Evolutionary conservation across 352 stramenopile species (phyloP).

Genomic region (Pythium vanterpoolii): DNA sequence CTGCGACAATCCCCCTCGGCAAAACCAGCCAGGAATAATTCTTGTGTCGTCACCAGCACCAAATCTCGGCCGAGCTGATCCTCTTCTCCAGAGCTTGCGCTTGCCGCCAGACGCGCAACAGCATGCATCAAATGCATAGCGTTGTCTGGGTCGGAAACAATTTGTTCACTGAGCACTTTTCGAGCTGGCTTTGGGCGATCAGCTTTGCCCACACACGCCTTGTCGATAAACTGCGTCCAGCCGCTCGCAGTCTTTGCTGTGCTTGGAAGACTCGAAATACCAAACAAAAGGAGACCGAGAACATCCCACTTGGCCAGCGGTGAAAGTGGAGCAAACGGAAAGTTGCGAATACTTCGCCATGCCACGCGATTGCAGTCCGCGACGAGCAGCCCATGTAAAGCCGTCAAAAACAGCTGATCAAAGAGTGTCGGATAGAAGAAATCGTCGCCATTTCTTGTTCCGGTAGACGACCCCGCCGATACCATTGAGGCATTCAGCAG

Average conservation of each 20-base stretch:
- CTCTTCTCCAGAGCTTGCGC: slow-evolving; percentile 14
- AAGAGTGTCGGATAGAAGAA: slow-evolving; percentile 78
- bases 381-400: slow-evolving; percentile 65
- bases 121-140: slow-evolving; percentile 69
- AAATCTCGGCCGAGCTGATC: slow-evolving; percentile 20
- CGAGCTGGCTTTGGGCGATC: slow-evolving; percentile 35
- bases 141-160: slow-evolving; percentile 61
- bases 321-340: slow-evolving; percentile 73
- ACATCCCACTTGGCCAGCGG: slow-evolving; percentile 81
- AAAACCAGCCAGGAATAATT: slow-evolving; percentile 27
- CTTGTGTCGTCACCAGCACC: slow-evolving; percentile 24
- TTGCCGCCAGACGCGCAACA: slow-evolving; percentile 52
- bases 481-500: slow-evolving; percentile 54
- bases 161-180: slow-evolving; percentile 52
- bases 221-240: slow-evolving; percentile 69
- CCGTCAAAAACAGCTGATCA: slow-evolving; percentile 83
- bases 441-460: slow-evolving; percentile 25
- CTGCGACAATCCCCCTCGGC: slow-evolving; percentile 22
- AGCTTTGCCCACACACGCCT: slow-evolving; percentile 25
- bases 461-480: slow-evolving; percentile 29
- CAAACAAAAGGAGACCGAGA: slow-evolving; percentile 70
- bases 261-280: slow-evolving; percentile 53
- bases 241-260: slow-evolving; percentile 52
- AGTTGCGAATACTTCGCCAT: slow-evolving; percentile 65
- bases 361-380: slow-evolving; percentile 76